phyloP scores from a whole-genome alignment of 2,329 filamentous ascomycete genomes.

The Canariomyces notabilis region DNA sequence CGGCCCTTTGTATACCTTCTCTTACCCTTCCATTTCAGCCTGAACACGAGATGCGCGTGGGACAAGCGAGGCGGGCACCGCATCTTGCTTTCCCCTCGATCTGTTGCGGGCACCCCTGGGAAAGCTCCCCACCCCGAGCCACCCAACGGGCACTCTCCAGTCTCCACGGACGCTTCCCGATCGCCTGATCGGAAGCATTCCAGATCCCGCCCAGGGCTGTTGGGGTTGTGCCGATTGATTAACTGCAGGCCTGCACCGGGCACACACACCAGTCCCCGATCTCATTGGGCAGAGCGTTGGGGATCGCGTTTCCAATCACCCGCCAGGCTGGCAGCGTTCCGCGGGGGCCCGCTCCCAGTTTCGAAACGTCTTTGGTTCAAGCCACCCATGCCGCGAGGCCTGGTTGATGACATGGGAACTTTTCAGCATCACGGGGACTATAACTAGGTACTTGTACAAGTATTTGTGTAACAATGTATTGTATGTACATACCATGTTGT shows the following conservation, averaged over 20 bases:
- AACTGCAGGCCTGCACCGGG: not conserved
- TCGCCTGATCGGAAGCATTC: slow-evolving; percentile 11
- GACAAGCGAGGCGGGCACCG: slow-evolving; percentile 3
- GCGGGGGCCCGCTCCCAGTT: not conserved
- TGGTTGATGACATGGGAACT: no score
- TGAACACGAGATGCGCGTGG: slow-evolving; percentile 16
- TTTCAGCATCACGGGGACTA: no score
- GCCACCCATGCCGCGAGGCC: no score
- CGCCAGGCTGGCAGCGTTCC: not conserved
- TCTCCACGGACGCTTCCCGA: slow-evolving; percentile 6
- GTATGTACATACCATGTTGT: no score
- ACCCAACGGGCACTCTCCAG: slow-evolving; percentile 1
- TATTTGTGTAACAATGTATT: no score
- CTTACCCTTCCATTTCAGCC: slow-evolving; percentile 15
- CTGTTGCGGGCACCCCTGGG: not conserved
- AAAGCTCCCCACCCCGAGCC: no score
- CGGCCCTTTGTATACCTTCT: no score
- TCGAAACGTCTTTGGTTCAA: not conserved
- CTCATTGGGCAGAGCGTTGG: not conserved
- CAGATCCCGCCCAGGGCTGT: slow-evolving; percentile 5
- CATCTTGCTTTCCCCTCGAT: slow-evolving; percentile 6
- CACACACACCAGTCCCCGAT: not conserved
- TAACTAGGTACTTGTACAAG: no score
- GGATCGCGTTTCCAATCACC: not conserved
- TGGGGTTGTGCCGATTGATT: not conserved